Conservation (phyloP, 2,329 filamentous ascomycete genomes). For the Xylaria digitata region DNA sequence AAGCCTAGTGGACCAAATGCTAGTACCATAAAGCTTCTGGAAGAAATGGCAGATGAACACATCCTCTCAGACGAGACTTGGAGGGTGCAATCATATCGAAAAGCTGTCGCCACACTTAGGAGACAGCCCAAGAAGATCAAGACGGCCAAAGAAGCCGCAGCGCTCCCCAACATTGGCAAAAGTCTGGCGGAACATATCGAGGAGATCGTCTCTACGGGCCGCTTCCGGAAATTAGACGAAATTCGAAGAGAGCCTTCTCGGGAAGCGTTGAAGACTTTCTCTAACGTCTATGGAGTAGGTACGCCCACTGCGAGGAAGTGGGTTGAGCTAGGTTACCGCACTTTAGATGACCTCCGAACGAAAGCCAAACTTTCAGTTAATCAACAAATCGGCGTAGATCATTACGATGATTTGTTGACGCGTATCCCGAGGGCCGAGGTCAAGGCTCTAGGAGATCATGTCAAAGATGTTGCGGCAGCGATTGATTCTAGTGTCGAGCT, state of each 20-base stretch:
- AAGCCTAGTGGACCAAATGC: constrained; percentile 74
- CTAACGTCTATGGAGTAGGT: constrained; percentile 84
- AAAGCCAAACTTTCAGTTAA: constrained; percentile 73
- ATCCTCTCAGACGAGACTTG: constrained; percentile 79
- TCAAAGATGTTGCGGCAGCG: constrained; percentile 66
- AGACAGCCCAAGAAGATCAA: constrained; percentile 72
- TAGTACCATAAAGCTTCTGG: constrained; percentile 78
- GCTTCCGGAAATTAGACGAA: constrained; percentile 77
- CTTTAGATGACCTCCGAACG: constrained; percentile 74
- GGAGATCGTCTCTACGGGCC: constrained; percentile 82
- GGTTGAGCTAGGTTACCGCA: constrained; percentile 79
- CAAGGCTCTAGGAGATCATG: constrained; percentile 72
- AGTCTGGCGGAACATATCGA: constrained; percentile 87
- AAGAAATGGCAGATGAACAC: constrained; percentile 84
- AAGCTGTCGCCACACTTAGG: constrained; percentile 77
- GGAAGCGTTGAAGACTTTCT: constrained; percentile 73
- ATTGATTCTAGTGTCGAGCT: constrained; percentile 75
- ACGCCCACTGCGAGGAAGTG: constrained; percentile 76
- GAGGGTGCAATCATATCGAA: constrained; percentile 80
- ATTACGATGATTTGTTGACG: constrained; percentile 80
- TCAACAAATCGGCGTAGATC: constrained; percentile 81
- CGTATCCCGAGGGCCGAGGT: constrained; percentile 85
- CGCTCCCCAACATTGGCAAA: constrained; percentile 75
- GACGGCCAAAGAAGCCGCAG: constrained; percentile 75
- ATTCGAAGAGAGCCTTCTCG: constrained; percentile 75